These are phyloP conservation scores for Coniochaeta sp. DNA, from an alignment of 2,329 filamentous ascomycete species.

Conservation along the genomic window DNA sequence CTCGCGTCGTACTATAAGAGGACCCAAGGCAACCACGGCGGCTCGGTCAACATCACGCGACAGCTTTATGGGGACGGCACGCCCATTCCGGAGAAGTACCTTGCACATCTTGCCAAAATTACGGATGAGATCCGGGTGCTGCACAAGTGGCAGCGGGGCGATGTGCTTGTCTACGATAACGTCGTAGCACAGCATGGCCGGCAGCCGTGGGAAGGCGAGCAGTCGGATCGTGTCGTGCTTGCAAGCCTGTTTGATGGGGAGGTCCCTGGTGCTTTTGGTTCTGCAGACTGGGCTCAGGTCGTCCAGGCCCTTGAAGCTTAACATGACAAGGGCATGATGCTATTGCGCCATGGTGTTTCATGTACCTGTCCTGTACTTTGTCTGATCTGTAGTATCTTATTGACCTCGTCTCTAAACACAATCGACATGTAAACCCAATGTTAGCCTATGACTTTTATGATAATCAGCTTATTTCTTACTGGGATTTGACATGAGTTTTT, in stretches of 20 bases:
- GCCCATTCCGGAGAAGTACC: slow-evolving; percentile 36
- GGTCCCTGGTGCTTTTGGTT: slow-evolving; percentile 34
- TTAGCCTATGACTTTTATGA: too few relatives aligned
- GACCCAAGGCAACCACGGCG: slow-evolving; percentile 11
- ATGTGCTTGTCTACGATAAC: slow-evolving; percentile 42
- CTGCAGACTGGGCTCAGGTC: slow-evolving; percentile 36
- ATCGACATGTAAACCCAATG: too few relatives aligned
- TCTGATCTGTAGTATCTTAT: not conserved
- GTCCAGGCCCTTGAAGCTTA: slow-evolving; percentile 27
- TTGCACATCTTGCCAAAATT: slow-evolving; percentile 31
- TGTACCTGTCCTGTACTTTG: not conserved
- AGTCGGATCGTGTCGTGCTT: slow-evolving; percentile 35
- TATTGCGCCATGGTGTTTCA: not conserved
- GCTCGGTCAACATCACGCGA: slow-evolving; percentile 23
- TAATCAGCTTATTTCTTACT: too few relatives aligned
- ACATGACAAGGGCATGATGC: not conserved
- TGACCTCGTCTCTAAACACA: not conserved
- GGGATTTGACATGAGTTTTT: too few relatives aligned
- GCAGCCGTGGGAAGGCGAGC: slow-evolving; percentile 38
- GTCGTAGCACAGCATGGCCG: slow-evolving; percentile 40
- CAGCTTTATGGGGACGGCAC: slow-evolving; percentile 38
- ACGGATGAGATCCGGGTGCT: slow-evolving; percentile 41
- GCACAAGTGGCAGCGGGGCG: slow-evolving; percentile 37
- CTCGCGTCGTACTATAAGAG: slow-evolving; percentile 37
- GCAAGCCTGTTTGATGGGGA: slow-evolving; percentile 40